Evolutionary conservation across 345 rosid species (phyloP), one percentile per base, ranked within the genome.

Genomic region (Cochlearia excelsa): DNA sequence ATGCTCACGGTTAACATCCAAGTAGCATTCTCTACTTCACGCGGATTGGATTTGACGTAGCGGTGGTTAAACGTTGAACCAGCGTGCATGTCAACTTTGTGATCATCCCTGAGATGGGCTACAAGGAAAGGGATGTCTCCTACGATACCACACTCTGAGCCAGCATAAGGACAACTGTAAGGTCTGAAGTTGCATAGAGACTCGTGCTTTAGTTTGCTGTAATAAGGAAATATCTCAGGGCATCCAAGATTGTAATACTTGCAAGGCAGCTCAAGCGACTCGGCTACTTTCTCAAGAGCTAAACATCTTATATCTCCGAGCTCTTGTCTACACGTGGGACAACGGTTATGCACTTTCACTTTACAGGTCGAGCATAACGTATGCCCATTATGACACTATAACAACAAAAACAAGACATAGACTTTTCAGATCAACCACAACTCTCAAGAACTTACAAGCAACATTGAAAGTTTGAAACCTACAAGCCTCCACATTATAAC

Each of bases 231-330:
- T 7, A 39, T 39, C 43, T 39, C 43, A 39, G 43, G 43, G 5
- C 43, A 39, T 39, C 93, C 93, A 51, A 83, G 75, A 53, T 59
- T 66, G 78, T 75, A 81, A 60, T 50, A 80, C 80, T 86, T 86
- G 89, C 93, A 86, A 43, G 89, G 87, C 53, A 86, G 64, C 79
- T 83, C 93, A 54, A 86, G 89, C 2, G 43, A 39, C 43, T 39
- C 43, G n/a, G 43, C 43, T 39, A 39, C 43, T 39, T 39, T 39
- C 43, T 86, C 93, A 45, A 86, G 71, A 45, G 93, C 93, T 71
- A 86, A 77, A 65, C 94, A 86, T 63, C 94, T 78, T 57, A 86
- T 86, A 57, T 86, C 94, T 45, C 94, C 94, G 30, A 86, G 94
- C 67, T 86, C 90, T 75, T 80, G 85, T 51, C 89, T 73, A 61